These are phyloP conservation scores for Phytopythium kandeliae DNA, from an alignment of 352 stramenopile species.

Conservation along the genomic window DNA sequence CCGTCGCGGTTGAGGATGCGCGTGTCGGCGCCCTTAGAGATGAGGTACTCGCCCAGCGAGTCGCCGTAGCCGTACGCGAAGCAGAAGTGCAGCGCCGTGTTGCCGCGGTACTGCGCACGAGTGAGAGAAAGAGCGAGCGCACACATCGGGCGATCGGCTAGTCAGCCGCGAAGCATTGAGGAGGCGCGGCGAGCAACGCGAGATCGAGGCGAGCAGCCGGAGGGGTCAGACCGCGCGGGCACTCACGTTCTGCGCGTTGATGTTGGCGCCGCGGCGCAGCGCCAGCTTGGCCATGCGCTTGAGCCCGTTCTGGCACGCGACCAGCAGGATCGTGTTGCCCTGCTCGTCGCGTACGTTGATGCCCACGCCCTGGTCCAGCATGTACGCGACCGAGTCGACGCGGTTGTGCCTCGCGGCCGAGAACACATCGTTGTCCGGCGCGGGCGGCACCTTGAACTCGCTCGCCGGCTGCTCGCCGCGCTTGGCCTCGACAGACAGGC, in stretches of 20 bases:
- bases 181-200: too few relatives aligned
- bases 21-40: constrained; percentile 83
- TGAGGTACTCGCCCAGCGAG: constrained; percentile 83
- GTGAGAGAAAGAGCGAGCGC: background rate
- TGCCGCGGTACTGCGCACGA: constrained; percentile 49
- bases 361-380: constrained; percentile 79
- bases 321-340: constrained; percentile 84
- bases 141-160: background rate
- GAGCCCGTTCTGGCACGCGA: constrained; percentile 89
- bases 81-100: constrained; percentile 89
- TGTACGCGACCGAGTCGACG: constrained; percentile 75
- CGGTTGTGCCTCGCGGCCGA: constrained; percentile 81
- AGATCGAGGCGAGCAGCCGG: too few relatives aligned
- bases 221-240: too few relatives aligned
- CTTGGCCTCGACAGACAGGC: background rate
- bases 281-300: constrained; percentile 87
- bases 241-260: constrained; percentile 82
- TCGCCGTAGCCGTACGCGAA: constrained; percentile 87
- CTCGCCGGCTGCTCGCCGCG: constrained; percentile 2
- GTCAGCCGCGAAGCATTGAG: too few relatives aligned
- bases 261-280: constrained; percentile 78
- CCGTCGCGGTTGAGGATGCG: constrained; percentile 63
- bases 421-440: constrained; percentile 78
- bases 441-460: constrained; percentile 29
- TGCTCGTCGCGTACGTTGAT: constrained; percentile 72